Evolutionary conservation across 371 early-diverging fungal genomes (phyloP), one percentile per base, ranked within the genome.

Genomic region (Mucor racemosus): DNA sequence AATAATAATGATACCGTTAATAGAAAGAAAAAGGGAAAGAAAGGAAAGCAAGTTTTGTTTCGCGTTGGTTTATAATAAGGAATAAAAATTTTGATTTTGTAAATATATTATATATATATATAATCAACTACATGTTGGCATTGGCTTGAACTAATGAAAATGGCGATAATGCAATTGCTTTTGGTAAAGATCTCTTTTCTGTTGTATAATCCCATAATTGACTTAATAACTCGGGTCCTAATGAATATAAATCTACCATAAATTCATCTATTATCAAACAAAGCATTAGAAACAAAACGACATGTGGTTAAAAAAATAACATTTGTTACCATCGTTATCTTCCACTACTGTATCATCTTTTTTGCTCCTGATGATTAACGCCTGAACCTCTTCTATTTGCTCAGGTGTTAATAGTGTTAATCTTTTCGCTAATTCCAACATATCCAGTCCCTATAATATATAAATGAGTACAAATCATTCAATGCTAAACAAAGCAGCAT

Each of bases 31-130:
- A 87, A 86, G 74, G 80, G 80, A n/a, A 85, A 83, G 66, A 86
- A 88, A 69, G 81, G 67, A 34, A 74, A 87, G 67, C 84, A 86
- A 67, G 80, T 86, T 39, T 70, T 88, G 55, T 82, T 88, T 60
- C 85, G 86, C 53, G 87, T 88, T 56, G 88, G 88, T 34, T 76
- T 82, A 53, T 72, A 68, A 42, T 50, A 3, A 35, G 13, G 7
- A 33, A 33, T 33, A 54, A 54, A 13, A 33, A 54, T 1, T 26
- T 26, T 26, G 26, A 1, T 26, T 26, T 26, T 26, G 26, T 26
- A 26, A 26, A 26, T 26, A 26, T 26, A 26, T 26, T 26, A 26
- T 26, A 26, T 26, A 26, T 26, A 26, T 26, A 3, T 26, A 26
- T 1, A 26, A 26, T 26, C 1, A 3, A 26, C 61, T 60, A 67